phyloP scores from a whole-genome alignment of 805 yeast genomes.

The Dipodascus albidus region DNA sequence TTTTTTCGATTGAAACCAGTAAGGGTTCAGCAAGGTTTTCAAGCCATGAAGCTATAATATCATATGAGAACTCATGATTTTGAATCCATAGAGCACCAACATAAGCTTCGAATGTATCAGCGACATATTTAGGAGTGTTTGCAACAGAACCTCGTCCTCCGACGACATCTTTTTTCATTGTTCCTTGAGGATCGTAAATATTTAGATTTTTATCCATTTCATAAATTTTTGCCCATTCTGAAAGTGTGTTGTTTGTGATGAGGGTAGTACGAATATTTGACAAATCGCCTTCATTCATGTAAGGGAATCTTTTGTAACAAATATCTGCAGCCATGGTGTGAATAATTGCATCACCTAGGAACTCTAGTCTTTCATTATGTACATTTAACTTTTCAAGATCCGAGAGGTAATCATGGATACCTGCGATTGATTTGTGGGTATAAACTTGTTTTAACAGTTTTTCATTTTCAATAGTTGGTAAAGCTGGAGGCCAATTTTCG shows the following conservation, averaged over 20 bases:
- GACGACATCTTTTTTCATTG: neutral
- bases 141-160: constrained; percentile 14
- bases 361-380: constrained; percentile 83
- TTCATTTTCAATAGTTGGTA: constrained; percentile 56
- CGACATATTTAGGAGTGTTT: constrained; percentile 45
- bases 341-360: constrained; percentile 79
- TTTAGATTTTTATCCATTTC: constrained; percentile 13
- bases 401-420: constrained; percentile 44
- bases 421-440: constrained; percentile 64
- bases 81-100: constrained; percentile 74
- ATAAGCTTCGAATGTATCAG: constrained; percentile 92
- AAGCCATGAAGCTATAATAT: constrained; percentile 24
- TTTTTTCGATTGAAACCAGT: constrained; percentile 25
- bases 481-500: constrained; percentile 44
- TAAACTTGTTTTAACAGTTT: constrained; percentile 60
- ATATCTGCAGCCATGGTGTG: constrained; percentile 62
- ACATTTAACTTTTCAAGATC: constrained; percentile 44
- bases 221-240: constrained; percentile 59
- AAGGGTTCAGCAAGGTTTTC: constrained; percentile 22
- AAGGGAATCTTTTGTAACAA: constrained; percentile 53
- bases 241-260: constrained; percentile 61
- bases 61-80: constrained; percentile 24
- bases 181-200: neutral
- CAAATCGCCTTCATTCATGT: constrained; percentile 69
- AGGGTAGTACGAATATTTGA: constrained; percentile 58